Evolutionary conservation across 345 rosid genomes (phyloP), one percentile per base, ranked within the genome.

Genomic region (Hibiscus syriacus): DNA sequence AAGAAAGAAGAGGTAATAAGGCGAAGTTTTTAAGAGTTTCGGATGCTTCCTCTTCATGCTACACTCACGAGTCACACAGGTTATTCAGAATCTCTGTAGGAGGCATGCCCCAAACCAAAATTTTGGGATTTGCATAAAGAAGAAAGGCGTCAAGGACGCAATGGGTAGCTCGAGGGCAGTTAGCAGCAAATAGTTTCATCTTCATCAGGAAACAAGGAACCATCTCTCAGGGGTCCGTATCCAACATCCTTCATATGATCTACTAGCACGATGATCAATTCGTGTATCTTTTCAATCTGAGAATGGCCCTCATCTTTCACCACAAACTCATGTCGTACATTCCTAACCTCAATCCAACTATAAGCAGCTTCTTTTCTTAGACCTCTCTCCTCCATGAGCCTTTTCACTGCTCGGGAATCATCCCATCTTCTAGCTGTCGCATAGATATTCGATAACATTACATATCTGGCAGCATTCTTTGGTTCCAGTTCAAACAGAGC

Each of bases 291-390:
- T 52, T 76, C 74, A 3, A 70, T 59, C 58, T 63, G 74, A 66
- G 46, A 8, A 50, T 79, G 87, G 49, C 32, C 59, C 60, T 54
- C 57, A 45, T 67, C 87, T 75, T 76, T 79, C 4, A 73, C 76
- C 12, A 62, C 71, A 73, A 83, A 81, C 57, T 79, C 76, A 62
- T 79, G 77, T 25, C 70, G 70, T 52, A 16, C 72, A 77, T 75
- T 79, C 70, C 77, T 76, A 53, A 79, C 72, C 78, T 81, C 83
- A 62, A 81, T 75, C 83, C 82, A 81, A 72, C 85, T 81, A 48
- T 41, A 73, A 4, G 76, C 84, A 20, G 55, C 70, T 36, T 83
- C 81, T 70, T 80, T 83, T 32, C 6, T 73, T 45, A 83, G 68
- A 19, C 69, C 80, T 68, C 66, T 78, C 45, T 76, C 80, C 55